Base-by-base conservation (phyloP, 1,284 basidiomycete genomes). In the Rhodotorula sp. region DNA sequence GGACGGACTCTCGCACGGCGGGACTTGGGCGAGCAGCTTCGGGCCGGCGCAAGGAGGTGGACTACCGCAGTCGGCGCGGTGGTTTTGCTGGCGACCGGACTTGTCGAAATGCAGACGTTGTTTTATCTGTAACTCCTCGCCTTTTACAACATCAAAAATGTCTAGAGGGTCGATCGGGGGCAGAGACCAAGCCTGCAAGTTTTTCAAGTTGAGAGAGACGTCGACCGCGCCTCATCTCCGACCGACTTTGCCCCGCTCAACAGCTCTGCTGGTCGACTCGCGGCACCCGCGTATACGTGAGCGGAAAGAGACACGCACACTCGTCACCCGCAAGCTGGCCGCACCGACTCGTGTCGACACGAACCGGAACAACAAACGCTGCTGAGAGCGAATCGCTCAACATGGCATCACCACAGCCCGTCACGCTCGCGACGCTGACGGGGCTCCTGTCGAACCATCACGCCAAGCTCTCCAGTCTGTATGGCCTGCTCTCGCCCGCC, bases 401-500 rank as follows among this genome's bases (percentile, higher is more conserved):
- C 52, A 70, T 71, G 65, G 56, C 54, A 43, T 0, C 54, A 2
- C 7, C 23, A 8, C 14, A 34, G 10, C 7, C 39, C 7, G 26
- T 34, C 29, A n/a, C 65, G 18, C 51, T 29, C 1, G 64, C 16
- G 21, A 39, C 31, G 43, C 64, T 70, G 20, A 34, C 51, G 46
- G 18, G 31, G 0, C 71, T 70, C 52, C 31, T 75, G 21, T 16
- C 64, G 5, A 5, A n/a, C 3, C 71, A 72, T 39, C 54, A 48
- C 1, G 20, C 43, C 2, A 51, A 54, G 3, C 64, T 75, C 16
- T 21, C 39, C 3, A 3, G 26, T 6, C 69, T 73, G 26, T 73
- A 70, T 64, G 59, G 60, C 20, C 46, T 64, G 26, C 66, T 73
- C 56, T 65, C 66, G 3, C 63, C 72, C 49, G 10, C 31, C 3